A percentile compares a stretch with the other conserved stretches of the same genome.
phyloP scores from a whole-genome alignment of 192 early-diverging fungal genomes.

The Lunasporangiospora selenospora region DNA sequence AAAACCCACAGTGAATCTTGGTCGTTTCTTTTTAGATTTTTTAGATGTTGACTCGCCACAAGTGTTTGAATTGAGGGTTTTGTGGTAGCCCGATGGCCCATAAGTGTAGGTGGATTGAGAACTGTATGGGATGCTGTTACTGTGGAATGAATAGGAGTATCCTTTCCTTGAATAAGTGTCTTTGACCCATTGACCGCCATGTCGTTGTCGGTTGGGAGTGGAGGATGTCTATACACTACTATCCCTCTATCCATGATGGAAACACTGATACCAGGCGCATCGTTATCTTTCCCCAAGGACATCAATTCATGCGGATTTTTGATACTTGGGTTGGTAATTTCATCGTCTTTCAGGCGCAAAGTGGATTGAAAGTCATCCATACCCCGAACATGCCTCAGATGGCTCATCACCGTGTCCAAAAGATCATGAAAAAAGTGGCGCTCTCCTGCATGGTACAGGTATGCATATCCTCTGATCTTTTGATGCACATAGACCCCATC shows the following conservation, averaged over 20 bases:
- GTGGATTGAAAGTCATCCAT: neutral
- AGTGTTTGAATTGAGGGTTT: conserved; percentile 4
- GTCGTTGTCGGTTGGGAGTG: too few relatives aligned
- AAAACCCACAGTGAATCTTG: conserved; percentile 16
- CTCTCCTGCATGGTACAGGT: conserved; percentile 26
- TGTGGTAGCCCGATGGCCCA: neutral
- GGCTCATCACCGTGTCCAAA: conserved; percentile 8
- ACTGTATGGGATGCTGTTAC: neutral
- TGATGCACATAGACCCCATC: conserved; percentile 18
- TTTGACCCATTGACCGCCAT: too few relatives aligned
- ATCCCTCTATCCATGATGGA: too few relatives aligned
- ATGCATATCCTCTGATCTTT: conserved; percentile 32
- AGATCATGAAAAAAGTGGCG: conserved; percentile 24
- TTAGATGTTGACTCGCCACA: conserved; percentile 10
- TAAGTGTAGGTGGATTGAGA: neutral
- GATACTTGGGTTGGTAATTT: too few relatives aligned
- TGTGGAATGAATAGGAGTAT: too few relatives aligned
- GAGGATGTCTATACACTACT: too few relatives aligned
- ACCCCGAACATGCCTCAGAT: conserved; percentile 7
- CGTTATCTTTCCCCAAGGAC: too few relatives aligned
- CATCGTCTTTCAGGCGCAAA: too few relatives aligned
- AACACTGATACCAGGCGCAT: too few relatives aligned
- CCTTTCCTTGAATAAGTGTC: too few relatives aligned
- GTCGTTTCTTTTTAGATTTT: neutral
- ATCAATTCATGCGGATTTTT: too few relatives aligned